Evolutionary conservation across 1,284 basidiomycete genomes (phyloP), one percentile per base, ranked within the genome.

Genomic region (Apiotrichum brassicae): DNA sequence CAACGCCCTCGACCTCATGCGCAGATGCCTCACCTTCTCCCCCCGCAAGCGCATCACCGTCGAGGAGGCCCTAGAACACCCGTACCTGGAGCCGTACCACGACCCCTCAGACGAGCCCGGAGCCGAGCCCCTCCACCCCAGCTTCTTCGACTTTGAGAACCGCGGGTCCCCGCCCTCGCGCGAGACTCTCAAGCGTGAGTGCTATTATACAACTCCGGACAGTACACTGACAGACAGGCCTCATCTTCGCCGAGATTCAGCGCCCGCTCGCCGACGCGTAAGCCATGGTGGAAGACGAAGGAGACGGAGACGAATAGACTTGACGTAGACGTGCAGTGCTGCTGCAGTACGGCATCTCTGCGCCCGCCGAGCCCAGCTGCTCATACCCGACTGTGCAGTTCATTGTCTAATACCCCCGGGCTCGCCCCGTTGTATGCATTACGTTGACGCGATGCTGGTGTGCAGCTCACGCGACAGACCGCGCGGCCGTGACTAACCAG

Each of bases 61-160:
- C 28, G 84, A 86, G 45, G 86, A 94, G 54, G 92, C 93, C 1
- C 77, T 97, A 47, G 80, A 82, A 58, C 95, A 97, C 73, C 91
- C 94, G 0, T 98, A 97, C 72, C 78, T 98, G 20, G 81, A 85
- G 84, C 83, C 88, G 1, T 93, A 93, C 68, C 90, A 94, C 61
- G 91, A 95, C 67, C 82, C 86, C 4, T 80, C 81, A 20, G 91
- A 95, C 68, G 91, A 94, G 69, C 89, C 89, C 0, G 80, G 80
- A 1, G 86, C 88, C 0, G 79, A 81, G 53, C 84, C 85, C 1
- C 78, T 94, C 13, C 84, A 87, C 51, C 84, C 88, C 8, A 83
- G 82, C 16, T 93, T 93, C 74, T 95, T 95, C 70, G 83, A 93
- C 65, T 93, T 94, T 70, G 89, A 91, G 56, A 68, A 74, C 53